Conservation (phyloP, 1,284 basidiomycete species). For the Volvariella surrecta region DNA sequence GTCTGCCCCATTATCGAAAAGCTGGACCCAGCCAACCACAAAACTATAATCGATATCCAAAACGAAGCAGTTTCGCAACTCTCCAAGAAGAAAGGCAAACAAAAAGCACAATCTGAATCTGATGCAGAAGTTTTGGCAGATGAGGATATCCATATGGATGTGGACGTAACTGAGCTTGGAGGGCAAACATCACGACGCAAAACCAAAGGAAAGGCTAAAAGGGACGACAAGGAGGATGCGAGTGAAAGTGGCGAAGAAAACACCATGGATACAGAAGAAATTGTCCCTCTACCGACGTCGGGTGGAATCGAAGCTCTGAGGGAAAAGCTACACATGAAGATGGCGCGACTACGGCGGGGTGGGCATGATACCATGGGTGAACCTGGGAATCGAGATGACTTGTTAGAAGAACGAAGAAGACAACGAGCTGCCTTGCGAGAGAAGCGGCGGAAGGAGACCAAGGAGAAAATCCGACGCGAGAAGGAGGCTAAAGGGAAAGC, state of each 20-base stretch:
- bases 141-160: conserved; percentile 23
- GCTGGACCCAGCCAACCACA: conserved; percentile 88
- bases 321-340: conserved; percentile 72
- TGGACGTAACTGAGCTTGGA: conserved; percentile 21
- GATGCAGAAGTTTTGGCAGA: conserved; percentile 27
- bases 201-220: conserved; percentile 17
- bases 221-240: conserved; percentile 14
- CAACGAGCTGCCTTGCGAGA: conserved; percentile 80
- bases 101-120: conserved; percentile 31
- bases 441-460: conserved; percentile 73
- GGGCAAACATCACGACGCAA: conserved; percentile 10
- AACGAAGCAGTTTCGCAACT: conserved; percentile 34
- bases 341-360: conserved; percentile 59
- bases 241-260: conserved; percentile 16
- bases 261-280: conserved; percentile 15
- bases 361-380: conserved; percentile 26
- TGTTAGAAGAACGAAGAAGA: conserved; percentile 71
- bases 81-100: conserved; percentile 23
- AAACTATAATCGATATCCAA: conserved; percentile 74
- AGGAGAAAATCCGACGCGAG: conserved; percentile 65
- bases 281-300: conserved; percentile 62
- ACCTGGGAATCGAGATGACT: conserved; percentile 63
- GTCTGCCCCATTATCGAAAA: conserved; percentile 21
- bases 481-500: conserved; percentile 42
- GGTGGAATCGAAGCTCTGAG: conserved; percentile 67